Base-by-base conservation (phyloP, 176 grass and related monocot species). In the Chrysopogon serrulatus region DNA sequence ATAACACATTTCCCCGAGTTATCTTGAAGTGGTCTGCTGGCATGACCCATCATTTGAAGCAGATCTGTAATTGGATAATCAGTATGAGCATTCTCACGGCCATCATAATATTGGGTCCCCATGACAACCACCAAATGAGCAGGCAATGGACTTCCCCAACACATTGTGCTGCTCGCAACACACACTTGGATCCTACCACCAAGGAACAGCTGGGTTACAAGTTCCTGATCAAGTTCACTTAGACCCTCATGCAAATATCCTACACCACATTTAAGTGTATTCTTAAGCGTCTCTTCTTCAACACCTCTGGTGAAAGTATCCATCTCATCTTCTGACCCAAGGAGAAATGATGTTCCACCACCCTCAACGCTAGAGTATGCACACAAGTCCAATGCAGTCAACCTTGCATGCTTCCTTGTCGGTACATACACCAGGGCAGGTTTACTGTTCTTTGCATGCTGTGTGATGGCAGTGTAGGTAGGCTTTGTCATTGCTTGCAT, bases 401-500 rank as follows among this genome's bases (percentile, higher is more conserved):
- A 39, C 85, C 93, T 87, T 28, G 91, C 93, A 88, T 95, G 96
- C 79, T 98, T 98, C 68, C 87, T 85, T 71, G 96, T 98, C 0
- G 96, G 96, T 64, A 95, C 96, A 91, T 95, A 98, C 54, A 98
- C 84, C 8, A 98, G 77, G 49, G 96, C 96, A 60, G 96, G 96
- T n/a, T 98, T 98, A 19, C 87, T 89, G 85, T 87, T 93, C 87
- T 93, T 98, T 57, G 93, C 89, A 84, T 98, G 96, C 43, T 98
- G 96, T 65, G 89, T 92, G 83, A 98, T 90, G 57, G 96, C 91
- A 68, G 96, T 95, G 79, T 98, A 98, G 10, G 96, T 93, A 12
- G 96, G 96, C 81, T 98, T 98, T 48, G 93, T 90, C 96, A 98
- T 95, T 36, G 96, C 96, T 78, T 98, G 93, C 96, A 98, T 98